These are phyloP conservation scores for Leptographium lundbergii DNA, from an alignment of 2,329 filamentous ascomycete species.

Conservation along the genomic window DNA sequence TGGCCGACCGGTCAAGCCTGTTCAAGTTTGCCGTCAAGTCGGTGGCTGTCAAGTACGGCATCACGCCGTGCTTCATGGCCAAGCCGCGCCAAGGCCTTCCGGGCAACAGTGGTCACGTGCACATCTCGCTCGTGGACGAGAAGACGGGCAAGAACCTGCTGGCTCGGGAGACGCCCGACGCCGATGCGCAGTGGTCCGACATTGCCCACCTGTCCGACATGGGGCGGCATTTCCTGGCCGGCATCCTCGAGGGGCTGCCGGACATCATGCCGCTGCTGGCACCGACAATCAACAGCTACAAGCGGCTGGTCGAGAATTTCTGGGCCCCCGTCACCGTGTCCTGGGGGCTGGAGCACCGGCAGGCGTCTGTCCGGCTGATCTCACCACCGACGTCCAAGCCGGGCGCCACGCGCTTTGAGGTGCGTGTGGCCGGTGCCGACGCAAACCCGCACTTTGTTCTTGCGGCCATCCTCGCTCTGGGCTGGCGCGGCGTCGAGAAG, in stretches of 20 bases:
- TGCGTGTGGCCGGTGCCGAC: constrained; percentile 89
- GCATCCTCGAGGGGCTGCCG: constrained; percentile 74
- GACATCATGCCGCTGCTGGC: constrained; percentile 94
- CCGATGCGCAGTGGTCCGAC: constrained; percentile 59
- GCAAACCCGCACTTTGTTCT: constrained; percentile 82
- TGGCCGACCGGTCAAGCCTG: constrained; percentile 82
- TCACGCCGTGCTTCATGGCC: constrained; percentile 97
- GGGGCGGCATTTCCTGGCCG: constrained; percentile 86
- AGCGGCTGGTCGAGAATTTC: constrained; percentile 95
- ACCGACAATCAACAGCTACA: constrained; percentile 95
- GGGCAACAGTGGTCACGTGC: constrained; percentile 92
- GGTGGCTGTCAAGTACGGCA: constrained; percentile 72
- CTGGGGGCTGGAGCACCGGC: constrained; percentile 92
- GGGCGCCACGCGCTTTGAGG: constrained; percentile 81
- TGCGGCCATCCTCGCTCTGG: constrained; percentile 72
- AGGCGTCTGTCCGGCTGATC: constrained; percentile 81
- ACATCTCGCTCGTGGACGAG: constrained; percentile 78
- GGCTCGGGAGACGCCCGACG: constrained; percentile 57
- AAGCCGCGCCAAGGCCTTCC: constrained; percentile 86
- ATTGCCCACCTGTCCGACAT: constrained; percentile 72
- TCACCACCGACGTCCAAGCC: constrained; percentile 74
- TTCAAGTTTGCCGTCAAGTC: constrained; percentile 96
- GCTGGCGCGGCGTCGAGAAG: constrained; percentile 86
- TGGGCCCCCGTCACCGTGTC: constrained; percentile 97
- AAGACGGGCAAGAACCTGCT: constrained; percentile 75